A percentile compares a stretch with the other conserved stretches of the same genome.
These are phyloP conservation scores for Pulveroboletus sp. DNA, from an alignment of 768 basidiomycete genomes.

Conservation along the genomic window DNA sequence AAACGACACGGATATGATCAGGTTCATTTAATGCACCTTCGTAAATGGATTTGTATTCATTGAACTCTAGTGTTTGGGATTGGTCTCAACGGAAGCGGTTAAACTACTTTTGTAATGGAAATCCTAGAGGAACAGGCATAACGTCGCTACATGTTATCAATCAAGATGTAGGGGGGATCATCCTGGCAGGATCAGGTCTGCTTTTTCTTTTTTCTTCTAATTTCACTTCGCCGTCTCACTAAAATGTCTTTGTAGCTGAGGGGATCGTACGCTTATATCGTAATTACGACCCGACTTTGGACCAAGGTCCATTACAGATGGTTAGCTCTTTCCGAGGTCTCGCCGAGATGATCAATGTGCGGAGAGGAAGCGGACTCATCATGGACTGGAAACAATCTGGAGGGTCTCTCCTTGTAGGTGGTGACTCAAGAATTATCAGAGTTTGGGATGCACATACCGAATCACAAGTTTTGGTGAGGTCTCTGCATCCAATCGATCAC, in stretches of 20 bases:
- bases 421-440: slow-evolving; percentile 83
- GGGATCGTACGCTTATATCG: slow-evolving; percentile 89
- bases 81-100: slow-evolving; percentile 80
- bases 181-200: slow-evolving; percentile 82
- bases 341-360: slow-evolving; percentile 66
- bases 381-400: slow-evolving; percentile 91
- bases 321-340: slow-evolving; percentile 91
- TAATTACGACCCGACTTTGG: slow-evolving; percentile 76
- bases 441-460: slow-evolving; percentile 97
- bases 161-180: slow-evolving; percentile 88
- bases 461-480: slow-evolving; percentile 61
- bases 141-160: slow-evolving; percentile 92
- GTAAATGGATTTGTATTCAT: not conserved
- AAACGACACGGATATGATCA: slow-evolving; percentile 82
- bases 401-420: slow-evolving; percentile 83
- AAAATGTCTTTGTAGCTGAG: slow-evolving; percentile 56
- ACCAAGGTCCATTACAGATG: slow-evolving; percentile 78
- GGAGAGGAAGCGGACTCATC: slow-evolving; percentile 80
- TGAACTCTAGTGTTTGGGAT: slow-evolving; percentile 74
- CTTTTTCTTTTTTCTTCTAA: not conserved
- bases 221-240: not conserved
- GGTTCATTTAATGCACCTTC: slow-evolving; percentile 40
- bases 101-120: slow-evolving; percentile 85
- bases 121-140: slow-evolving; percentile 74
- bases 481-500: not conserved